Evolutionary conservation across 2,329 filamentous ascomycete species (phyloP).

Genomic region (Diaporthe capsici): DNA sequence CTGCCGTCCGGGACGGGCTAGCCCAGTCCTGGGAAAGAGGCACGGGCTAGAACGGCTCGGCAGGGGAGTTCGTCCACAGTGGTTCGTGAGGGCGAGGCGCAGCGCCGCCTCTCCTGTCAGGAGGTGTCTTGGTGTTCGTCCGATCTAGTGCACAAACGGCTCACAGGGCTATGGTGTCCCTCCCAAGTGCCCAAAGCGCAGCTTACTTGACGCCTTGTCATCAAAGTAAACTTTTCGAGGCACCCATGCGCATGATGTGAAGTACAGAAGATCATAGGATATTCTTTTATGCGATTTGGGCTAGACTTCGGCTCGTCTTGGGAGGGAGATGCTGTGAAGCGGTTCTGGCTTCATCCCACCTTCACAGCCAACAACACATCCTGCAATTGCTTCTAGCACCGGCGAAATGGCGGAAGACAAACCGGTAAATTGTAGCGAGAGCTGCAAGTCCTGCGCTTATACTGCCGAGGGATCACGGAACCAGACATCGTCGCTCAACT

Average conservation of each 20-base stretch:
- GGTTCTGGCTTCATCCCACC: slow-evolving; percentile 17
- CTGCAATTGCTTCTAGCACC: not conserved
- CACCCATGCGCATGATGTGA: slow-evolving; percentile 24
- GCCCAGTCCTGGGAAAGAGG: not conserved
- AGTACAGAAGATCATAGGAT: not conserved
- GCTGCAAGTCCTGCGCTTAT: not conserved
- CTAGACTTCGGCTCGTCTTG: slow-evolving; percentile 13
- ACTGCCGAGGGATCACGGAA: not conserved
- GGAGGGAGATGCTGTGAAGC: not conserved
- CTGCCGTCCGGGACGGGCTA: not conserved
- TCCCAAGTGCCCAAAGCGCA: not conserved
- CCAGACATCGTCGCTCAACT: not conserved
- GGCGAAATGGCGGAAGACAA: not conserved
- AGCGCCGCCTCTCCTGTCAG: not conserved
- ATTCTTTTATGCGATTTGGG: not conserved
- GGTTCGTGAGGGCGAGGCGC: not conserved
- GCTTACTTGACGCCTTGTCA: not conserved
- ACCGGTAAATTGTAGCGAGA: not conserved
- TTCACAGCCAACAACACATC: slow-evolving; percentile 1
- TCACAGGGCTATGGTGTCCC: not conserved
- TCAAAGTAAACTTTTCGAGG: not conserved
- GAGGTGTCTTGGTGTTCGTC: slow-evolving; percentile 5
- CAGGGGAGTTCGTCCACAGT: slow-evolving; percentile 21
- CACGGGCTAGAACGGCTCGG: slow-evolving; percentile 12
- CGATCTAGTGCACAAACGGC: slow-evolving; percentile 4